Evolutionary conservation across 441 rosid species (phyloP).

Genomic region (Mallotus repandus): DNA sequence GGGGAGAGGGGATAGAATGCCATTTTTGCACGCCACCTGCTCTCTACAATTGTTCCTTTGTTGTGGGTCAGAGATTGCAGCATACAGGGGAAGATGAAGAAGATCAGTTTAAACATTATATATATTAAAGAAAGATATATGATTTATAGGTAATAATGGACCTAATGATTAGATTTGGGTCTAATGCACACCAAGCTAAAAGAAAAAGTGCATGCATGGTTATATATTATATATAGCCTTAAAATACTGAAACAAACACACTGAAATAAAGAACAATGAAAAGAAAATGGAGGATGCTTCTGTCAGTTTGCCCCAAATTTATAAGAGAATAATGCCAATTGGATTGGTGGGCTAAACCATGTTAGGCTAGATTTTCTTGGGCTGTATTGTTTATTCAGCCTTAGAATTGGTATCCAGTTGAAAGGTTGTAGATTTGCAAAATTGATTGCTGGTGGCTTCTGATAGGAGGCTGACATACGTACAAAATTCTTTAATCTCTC

Average conservation of each 20-base stretch:
- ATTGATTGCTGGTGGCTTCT: background rate
- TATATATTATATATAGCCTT: too few relatives aligned
- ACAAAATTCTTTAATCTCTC: background rate
- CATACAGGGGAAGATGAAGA: background rate
- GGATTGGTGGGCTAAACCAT: background rate
- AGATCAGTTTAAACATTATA: background rate
- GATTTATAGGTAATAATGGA: conserved; percentile 14
- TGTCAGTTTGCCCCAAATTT: background rate
- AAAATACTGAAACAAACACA: too few relatives aligned
- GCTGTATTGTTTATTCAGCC: background rate
- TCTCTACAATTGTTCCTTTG: conserved; percentile 9
- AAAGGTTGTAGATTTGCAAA: too few relatives aligned
- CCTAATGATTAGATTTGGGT: conserved; percentile 17
- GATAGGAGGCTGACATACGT: background rate
- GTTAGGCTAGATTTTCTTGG: background rate
- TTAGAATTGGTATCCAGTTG: background rate
- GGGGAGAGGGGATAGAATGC: background rate
- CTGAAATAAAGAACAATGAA: too few relatives aligned
- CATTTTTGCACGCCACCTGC: conserved; percentile 13
- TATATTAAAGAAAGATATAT: background rate
- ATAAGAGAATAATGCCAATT: background rate
- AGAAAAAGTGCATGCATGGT: background rate
- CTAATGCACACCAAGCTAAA: background rate
- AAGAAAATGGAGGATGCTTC: background rate
- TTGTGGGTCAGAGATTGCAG: conserved; percentile 1